Evolutionary conservation across 2,329 filamentous ascomycete species (phyloP), one percentile per base, ranked within the genome.

Genomic region (Paracamarosporium sp.): DNA sequence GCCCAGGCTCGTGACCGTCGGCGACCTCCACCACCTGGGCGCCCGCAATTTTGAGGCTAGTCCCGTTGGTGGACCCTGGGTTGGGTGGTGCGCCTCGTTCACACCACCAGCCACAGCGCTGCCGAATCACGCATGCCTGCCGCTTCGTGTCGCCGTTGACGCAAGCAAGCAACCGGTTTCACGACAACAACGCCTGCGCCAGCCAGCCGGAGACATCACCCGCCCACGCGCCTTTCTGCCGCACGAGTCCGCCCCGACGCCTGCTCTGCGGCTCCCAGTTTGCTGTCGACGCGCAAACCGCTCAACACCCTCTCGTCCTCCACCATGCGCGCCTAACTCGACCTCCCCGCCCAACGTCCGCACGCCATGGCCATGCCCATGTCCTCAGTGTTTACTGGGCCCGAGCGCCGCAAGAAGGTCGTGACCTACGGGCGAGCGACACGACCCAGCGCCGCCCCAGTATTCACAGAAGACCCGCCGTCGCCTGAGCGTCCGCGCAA

Each of bases 391-490:
- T 72, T 69, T 31, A 71, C 67, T 13, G 60, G 68, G 8, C 63
- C 69, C n/a, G 69, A 73, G 50, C 69, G 71, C 54, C 72, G 74
- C 54, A 77, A 76, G 66, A 76, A 72, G 56, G 56, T 72, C 36
- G 66, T 76, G 11, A 79, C 76, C 7, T 80, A 79, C 54, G 76
- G 76, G 48, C 76, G 74, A 60, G 50, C 70, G 17, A 66, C 71
- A 55, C 73, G 75, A 46, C 61, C 62, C 5, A 45, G 62, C 20
- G 61, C 61, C 50, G 55, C 60, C 50, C 62, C 59, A 52, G 59
- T 50, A 11, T 41, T 59, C 40, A 27, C 43, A 31, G 63, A 69
- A 12, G 70, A 74, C 40, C 65, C 68, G 55, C 62, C 66, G 11
- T 76, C 75, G n/a, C 72, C 72, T 22, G 73, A 76, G 40, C 67